Evolutionary conservation across 139 green algal genomes (phyloP).

Genomic region (Chlorella sp.): DNA sequence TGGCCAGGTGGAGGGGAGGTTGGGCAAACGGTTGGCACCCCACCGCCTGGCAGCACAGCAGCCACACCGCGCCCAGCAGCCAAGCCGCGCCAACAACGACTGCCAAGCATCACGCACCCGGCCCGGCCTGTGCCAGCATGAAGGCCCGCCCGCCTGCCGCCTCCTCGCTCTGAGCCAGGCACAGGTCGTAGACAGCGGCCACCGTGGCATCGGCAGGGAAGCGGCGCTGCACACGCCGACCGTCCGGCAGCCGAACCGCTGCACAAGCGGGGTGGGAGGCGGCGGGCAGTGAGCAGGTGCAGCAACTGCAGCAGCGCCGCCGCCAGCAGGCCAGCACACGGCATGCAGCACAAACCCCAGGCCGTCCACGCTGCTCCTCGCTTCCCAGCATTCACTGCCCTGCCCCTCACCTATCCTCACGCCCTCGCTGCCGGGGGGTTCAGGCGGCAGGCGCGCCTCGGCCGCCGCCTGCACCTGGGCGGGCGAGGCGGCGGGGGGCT

Average conservation of each 20-base stretch:
- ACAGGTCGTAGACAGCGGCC: constrained; percentile 52
- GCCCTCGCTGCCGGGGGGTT: constrained; percentile 56
- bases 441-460: constrained; percentile 52
- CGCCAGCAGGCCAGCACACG: too few species aligned
- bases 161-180: constrained; percentile 35
- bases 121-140: constrained; percentile 5
- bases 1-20: too few species aligned
- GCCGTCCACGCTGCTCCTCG: too few species aligned
- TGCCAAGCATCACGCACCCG: background rate
- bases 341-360: too few species aligned
- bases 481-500: background rate
- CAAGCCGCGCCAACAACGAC: background rate
- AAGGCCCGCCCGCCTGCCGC: constrained; percentile 45
- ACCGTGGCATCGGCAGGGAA: constrained; percentile 62
- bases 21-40: too few species aligned
- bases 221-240: constrained; percentile 61
- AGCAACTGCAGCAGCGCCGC: too few species aligned
- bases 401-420: constrained; percentile 54
- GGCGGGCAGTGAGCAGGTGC: background rate
- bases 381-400: too few species aligned
- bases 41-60: too few species aligned
- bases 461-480: constrained; percentile 52
- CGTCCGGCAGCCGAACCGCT: constrained; percentile 70
- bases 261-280: constrained; percentile 1
- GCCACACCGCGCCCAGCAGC: too few species aligned